Evolutionary conservation across 306 rosid species (phyloP).

Genomic region (Pyrus betulifolia): DNA sequence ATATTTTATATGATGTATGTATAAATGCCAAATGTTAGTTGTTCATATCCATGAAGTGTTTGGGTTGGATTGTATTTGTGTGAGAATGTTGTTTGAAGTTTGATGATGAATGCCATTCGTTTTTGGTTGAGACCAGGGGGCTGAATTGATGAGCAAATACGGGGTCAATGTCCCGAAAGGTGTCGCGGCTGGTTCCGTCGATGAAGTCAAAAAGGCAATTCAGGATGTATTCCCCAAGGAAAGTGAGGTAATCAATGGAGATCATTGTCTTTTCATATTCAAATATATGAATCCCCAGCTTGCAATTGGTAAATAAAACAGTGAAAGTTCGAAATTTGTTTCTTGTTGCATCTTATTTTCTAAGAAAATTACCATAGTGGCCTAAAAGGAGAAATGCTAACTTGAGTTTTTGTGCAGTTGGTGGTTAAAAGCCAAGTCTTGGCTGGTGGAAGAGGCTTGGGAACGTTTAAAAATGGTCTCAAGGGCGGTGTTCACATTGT

Average conservation of each 20-base stretch:
- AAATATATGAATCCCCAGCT: neutral
- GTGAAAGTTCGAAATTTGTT: neutral
- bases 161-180: slow-evolving; percentile 78
- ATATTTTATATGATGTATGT: neutral
- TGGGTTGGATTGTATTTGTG: neutral
- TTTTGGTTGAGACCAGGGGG: slow-evolving; percentile 54
- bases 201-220: slow-evolving; percentile 45
- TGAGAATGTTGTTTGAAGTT: neutral
- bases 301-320: neutral
- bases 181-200: slow-evolving; percentile 30
- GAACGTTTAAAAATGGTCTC: slow-evolving; percentile 86
- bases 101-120: neutral
- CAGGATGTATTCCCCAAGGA: slow-evolving; percentile 51
- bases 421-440: slow-evolving; percentile 72
- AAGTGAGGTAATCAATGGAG: slow-evolving; percentile 33
- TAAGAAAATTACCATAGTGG: neutral
- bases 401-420: slow-evolving; percentile 37
- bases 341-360: neutral
- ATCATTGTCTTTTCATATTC: neutral
- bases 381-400: slow-evolving; percentile 17
- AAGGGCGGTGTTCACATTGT: slow-evolving; percentile 97
- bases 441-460: slow-evolving; percentile 98
- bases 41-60: neutral
- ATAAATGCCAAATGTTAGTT: neutral
- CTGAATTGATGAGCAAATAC: slow-evolving; percentile 82